phyloP scores from a whole-genome alignment of 306 rosid genomes.

The Prunus armeniaca region DNA sequence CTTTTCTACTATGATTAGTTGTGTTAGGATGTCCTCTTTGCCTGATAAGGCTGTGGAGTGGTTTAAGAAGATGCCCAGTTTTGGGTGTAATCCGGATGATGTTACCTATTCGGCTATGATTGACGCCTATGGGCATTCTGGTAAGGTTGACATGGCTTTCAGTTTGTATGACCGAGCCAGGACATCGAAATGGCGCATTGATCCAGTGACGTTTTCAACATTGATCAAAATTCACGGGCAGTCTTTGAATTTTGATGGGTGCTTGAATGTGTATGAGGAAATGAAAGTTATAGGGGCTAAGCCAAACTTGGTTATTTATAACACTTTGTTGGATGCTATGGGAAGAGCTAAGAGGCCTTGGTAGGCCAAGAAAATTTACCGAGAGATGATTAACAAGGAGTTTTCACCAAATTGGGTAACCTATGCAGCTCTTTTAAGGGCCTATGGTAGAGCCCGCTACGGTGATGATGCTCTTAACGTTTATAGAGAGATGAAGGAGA shows the following conservation, averaged over 20 bases:
- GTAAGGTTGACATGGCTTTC: conserved; percentile 70
- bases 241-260: conserved; percentile 67
- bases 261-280: conserved; percentile 73
- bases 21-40: conserved; percentile 50
- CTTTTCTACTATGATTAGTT: conserved; percentile 68
- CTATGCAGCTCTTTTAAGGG: conserved; percentile 68
- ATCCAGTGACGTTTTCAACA: conserved; percentile 49
- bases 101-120: conserved; percentile 60
- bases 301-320: conserved; percentile 53
- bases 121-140: conserved; percentile 68
- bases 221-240: conserved; percentile 71
- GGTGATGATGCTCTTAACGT: conserved; percentile 59
- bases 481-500: conserved; percentile 79
- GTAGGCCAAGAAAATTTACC: conserved; percentile 61
- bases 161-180: conserved; percentile 68
- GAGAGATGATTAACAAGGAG: conserved; percentile 66
- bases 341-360: conserved; percentile 68
- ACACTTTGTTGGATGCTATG: conserved; percentile 71
- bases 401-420: conserved; percentile 57
- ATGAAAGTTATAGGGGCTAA: conserved; percentile 75
- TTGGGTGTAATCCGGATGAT: conserved; percentile 57
- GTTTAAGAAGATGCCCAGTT: conserved; percentile 76
- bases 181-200: conserved; percentile 70
- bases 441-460: conserved; percentile 63
- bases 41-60: conserved; percentile 68